Evolutionary conservation across 1,284 basidiomycete species (phyloP), one percentile per base, ranked within the genome.

Genomic region (Heterobasidion occidentale): DNA sequence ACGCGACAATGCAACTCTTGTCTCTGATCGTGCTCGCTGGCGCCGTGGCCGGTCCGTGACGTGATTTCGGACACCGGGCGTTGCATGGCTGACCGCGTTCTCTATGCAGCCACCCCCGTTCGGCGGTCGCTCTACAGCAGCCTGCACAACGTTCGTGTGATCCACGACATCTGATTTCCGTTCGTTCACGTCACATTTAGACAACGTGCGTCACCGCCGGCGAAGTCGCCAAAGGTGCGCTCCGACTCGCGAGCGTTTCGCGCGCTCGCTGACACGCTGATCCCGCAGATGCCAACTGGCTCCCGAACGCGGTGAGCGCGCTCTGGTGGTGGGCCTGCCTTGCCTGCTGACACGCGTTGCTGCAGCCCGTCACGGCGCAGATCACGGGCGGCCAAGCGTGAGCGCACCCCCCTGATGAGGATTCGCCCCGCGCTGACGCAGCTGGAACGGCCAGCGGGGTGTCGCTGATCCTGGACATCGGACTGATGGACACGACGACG

Each of bases 211-310:
- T 48, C 27, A 48, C 46, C n/a, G 46, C 46, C 11, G 17, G 17
- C 19, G 46, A 48, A 33, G 46, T 48, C 11, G 19, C 46, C 46
- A 48, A 48, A 48, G 46, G 46, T 48, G 3, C n/a, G 46, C 46
- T 4, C 19, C 9, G 3, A 3, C 3, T 48, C 19, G n/a, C 11
- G 17, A 17, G 11, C 46, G 11, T 11, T 33, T 20, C 11, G n/a
- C 11, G 11, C 9, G 8, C 3, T 3, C 14, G 9, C 6, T n/a
- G 15, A 19, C 46, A 33, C 9, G n/a, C 27, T 48, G 9, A 14
- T 12, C 2, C 7, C 9, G 19, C 46, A 48, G 46, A 20, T 2
- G 11, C 17, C 19, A 48, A 11, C 5, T 48, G 46, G 46, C 12
- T 48, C 46, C 46, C 46, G 11, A 48, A 48, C 27, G 46, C 46